phyloP scores from a whole-genome alignment of 768 basidiomycete genomes.

The Mycena indigotica region DNA sequence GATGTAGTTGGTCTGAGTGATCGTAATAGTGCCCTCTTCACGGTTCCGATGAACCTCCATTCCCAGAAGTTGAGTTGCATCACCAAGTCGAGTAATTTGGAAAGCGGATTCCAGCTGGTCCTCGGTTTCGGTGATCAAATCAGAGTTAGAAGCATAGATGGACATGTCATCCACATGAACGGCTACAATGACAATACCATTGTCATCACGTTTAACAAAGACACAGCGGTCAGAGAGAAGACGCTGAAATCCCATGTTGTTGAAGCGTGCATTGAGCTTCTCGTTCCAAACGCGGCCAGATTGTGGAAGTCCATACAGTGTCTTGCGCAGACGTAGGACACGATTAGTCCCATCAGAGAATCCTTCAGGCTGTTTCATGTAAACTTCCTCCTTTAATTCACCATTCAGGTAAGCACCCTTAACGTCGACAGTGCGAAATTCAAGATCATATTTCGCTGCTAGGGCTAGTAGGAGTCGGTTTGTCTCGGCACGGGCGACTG shows the following conservation, averaged over 20 bases:
- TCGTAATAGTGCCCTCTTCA: constrained; percentile 15
- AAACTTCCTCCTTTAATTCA: constrained; percentile 33
- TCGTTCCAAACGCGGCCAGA: constrained; percentile 35
- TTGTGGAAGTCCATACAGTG: constrained; percentile 39
- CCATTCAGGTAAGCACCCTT: constrained; percentile 39
- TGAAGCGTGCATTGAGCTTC: constrained; percentile 20
- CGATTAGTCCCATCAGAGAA: neutral
- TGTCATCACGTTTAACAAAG: neutral
- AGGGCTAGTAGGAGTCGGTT: constrained; percentile 6
- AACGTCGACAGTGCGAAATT: constrained; percentile 36
- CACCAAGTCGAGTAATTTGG: constrained; percentile 6
- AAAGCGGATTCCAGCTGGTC: constrained; percentile 2
- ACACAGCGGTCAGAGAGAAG: constrained; percentile 22
- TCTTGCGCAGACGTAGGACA: constrained; percentile 17
- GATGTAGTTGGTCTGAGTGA: constrained; percentile 28
- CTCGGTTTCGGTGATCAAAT: constrained; percentile 1
- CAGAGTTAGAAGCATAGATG: constrained; percentile 26
- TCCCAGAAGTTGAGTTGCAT: constrained; percentile 27
- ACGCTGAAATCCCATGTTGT: constrained; percentile 22
- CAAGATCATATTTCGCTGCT: neutral
- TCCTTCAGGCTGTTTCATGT: neutral
- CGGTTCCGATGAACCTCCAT: constrained; percentile 25
- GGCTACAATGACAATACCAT: neutral
- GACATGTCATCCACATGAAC: neutral
- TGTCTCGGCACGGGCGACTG: constrained; percentile 34